Base-by-base conservation (phyloP, 768 basidiomycete genomes). In the Steccherinum ochraceum region DNA sequence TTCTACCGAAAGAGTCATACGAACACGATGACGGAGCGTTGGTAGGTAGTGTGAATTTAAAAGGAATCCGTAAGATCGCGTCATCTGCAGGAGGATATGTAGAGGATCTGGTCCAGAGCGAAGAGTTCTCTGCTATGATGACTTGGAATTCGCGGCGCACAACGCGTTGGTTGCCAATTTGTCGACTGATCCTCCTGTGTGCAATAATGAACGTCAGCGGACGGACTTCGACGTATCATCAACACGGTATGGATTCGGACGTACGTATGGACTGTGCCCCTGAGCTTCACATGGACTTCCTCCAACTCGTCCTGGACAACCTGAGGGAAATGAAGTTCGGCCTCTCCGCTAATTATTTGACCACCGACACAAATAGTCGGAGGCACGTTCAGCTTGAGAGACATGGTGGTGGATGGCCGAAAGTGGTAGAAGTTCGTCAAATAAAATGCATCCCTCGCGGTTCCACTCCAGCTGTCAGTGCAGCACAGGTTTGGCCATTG, bases 261-360 rank as follows among this genome's bases (percentile, higher is more conserved):
- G 49, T 49, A 62, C 61, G 61, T 62, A 3, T 44, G 26, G 41
- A 62, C 51, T 16, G 55, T 50, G 3, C 56, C 61, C 19, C 52
- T 52, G 4, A 62, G 45, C 27, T 58, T 58, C 23, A 62, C 44
- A 41, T 53, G 51, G n/a, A 62, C 52, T 40, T 58, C 49, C 35
- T 60, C 58, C 24, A 62, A 40, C 18, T 57, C 43, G 25, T 55
- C 53, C 1, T 53, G 50, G 12, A 50, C 40, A 30, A 55, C 20
- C 16, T 42, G 30, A 25, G 52, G 44, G 49, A 58, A 58, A 45
- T 62, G 48, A 24, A 62, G 49, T 39, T 52, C 47, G 30, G 58
- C 48, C 40, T 55, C 56, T 19, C 60, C 60, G 19, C 48, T 24
- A 12, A 61, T 40, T 3, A 25, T 20, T 40, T 51, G 48, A 2